These are phyloP conservation scores for Hyaloscypha variabilis DNA, from an alignment of 495 filamentous ascomycete species.

Conservation along the genomic window DNA sequence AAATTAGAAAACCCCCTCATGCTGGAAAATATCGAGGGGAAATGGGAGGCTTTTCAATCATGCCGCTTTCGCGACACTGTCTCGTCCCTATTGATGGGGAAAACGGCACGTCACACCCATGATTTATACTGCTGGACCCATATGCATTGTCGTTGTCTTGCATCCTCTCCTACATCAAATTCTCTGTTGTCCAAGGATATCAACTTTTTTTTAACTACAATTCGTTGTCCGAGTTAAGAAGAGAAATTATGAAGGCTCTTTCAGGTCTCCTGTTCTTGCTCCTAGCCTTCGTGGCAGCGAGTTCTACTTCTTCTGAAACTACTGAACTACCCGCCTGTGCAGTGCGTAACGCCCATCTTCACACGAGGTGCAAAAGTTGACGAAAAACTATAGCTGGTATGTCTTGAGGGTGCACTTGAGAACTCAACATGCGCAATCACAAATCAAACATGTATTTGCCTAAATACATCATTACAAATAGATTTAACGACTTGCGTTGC, in stretches of 20 bases:
- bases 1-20: no score
- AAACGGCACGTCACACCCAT: no score
- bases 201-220: background rate
- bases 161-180: background rate
- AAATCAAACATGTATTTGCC: constrained; percentile 40
- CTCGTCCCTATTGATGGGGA: no score
- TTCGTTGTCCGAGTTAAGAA: background rate
- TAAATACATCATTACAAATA: constrained; percentile 28
- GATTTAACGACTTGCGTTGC: constrained; percentile 35
- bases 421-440: constrained; percentile 33
- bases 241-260: constrained; percentile 1
- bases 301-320: background rate
- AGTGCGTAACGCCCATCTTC: background rate
- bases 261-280: constrained; percentile 6
- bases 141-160: no score
- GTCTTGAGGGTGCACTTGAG: constrained; percentile 24
- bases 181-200: background rate
- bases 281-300: constrained; percentile 2
- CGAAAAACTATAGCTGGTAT: constrained; percentile 23
- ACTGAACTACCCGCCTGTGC: constrained; percentile 12
- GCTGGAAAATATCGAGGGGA: no score
- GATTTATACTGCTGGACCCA: no score
- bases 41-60: no score
- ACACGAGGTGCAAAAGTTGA: background rate
- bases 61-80: no score